Base-by-base conservation (phyloP, 2,329 filamentous ascomycete genomes). In the Phyllosticta paracitricarpa region DNA sequence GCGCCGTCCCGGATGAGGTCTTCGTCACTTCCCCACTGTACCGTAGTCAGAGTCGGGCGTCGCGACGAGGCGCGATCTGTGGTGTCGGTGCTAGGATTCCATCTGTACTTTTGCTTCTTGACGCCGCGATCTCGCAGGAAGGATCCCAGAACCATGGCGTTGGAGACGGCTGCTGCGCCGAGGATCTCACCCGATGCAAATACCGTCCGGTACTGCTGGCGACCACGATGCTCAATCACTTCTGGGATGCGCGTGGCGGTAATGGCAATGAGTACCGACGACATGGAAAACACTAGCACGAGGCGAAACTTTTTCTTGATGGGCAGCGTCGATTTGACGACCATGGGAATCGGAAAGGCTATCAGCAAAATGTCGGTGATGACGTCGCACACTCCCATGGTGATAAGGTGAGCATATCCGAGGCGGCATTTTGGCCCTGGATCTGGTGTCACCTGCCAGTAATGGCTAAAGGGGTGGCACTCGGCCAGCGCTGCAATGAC, bases 151-250 rank as follows among this genome's bases (percentile, higher is more conserved):
- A 97, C 89, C 22, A 99, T 81, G 2, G 88, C 87, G 71, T 97
- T 99, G 12, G 93, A 89, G 0, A 95, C 88, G 0, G 86, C 85
- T 0, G 92, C 89, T 4, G 94, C 92, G 57, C 93, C 92, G 1
- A 97, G 81, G 7, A 97, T 88, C 71, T 99, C 94, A 19, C 95
- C 81, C 0, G 92, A 96, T 4, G 94, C 94, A 65, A 95, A 81
- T 1, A 97, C 83, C 0, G 93, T 95, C 54, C 94, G 89, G 66
- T 89, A 91, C 69, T 94, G 91, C 72, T 97, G 94, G 28, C 83
- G 80, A 2, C 91, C 91, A 63, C 85, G 76, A 55, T 82, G 78
- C 2, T 79, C 69, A 58, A 97, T 87, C 63, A 95, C 89, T 53
- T 87, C 82, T 0, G 89, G 87, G n/a, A 97, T 82, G 19, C 93